Evolutionary conservation across 768 basidiomycete species (phyloP), one percentile per base, ranked within the genome.

Genomic region (Trametes maxima): DNA sequence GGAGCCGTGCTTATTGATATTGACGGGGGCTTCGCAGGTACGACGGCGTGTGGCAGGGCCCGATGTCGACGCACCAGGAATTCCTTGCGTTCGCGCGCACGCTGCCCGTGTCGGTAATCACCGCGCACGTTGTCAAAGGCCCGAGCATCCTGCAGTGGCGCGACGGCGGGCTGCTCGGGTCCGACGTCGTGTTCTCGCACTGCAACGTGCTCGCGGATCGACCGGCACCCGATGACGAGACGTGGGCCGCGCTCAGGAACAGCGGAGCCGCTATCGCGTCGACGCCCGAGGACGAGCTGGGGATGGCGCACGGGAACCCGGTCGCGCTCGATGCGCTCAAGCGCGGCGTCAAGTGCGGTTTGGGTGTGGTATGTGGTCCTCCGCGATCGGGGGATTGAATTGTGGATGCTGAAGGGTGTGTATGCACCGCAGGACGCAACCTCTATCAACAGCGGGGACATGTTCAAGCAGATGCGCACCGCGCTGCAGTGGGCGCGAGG

Each of bases 251-350:
- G 12, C 60, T 74, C 57, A 68, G 72, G 61, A 62, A 72, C 17
- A 61, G 61, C 59, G 71, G 66, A 0, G 61, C 59, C 4, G 67
- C 68, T 8, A 67, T 74, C 43, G 68, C 68, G 0, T 62, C 70
- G 22, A 74, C 73, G 21, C 73, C 73, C 0, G 68, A 65, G 43
- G 70, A 72, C 37, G 73, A 74, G 67, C 65, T 74, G 22, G 72
- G 72, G 28, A 74, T 74, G 73, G 72, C 68, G 5, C 73, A 73
- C 57, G 73, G 73, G 12, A 67, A 70, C 37, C 72, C 72, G 2
- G 64, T 69, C 24, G 66, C 65, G 12, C 64, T 69, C 21, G 70
- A 74, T 19, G 70, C 70, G 12, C 68, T 72, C 35, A 52, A 62
- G 43, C 47, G 70, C 37, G 73, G 73, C 6, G 68, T 74, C 33